Percentiles rank a stretch among this genome's conserved stretches.
phyloP scores from a whole-genome alignment of 495 filamentous ascomycete species.

The Elasticomyces elasticus region DNA sequence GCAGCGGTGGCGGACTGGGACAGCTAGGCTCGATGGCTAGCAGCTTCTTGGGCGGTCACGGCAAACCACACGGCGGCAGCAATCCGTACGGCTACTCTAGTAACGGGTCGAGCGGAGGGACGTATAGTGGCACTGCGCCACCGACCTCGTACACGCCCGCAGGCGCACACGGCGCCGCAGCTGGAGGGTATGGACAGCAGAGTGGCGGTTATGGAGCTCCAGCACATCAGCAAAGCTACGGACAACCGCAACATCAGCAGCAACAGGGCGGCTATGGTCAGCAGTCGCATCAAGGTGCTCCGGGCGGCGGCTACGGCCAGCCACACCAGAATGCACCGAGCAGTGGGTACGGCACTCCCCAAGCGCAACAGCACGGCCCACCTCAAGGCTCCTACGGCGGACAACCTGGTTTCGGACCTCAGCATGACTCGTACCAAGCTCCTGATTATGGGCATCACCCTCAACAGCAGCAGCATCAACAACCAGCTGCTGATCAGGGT shows the following conservation, averaged over 20 bases:
- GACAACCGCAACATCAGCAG: slow-evolving; percentile 2
- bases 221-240: slow-evolving; percentile 10
- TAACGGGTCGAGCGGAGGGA: slow-evolving; percentile 2
- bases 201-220: neutral
- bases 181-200: slow-evolving; percentile 2
- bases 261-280: slow-evolving; percentile 8
- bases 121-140: slow-evolving; percentile 13
- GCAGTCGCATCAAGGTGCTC: slow-evolving; percentile 4
- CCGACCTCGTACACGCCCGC: slow-evolving; percentile 4
- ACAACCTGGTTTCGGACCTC: slow-evolving; percentile 3
- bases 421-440: slow-evolving; percentile 12
- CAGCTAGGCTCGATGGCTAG: slow-evolving; percentile 21
- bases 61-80: slow-evolving; percentile 7
- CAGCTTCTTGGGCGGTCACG: slow-evolving; percentile 20
- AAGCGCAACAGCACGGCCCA: slow-evolving; percentile 8
- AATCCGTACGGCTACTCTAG: slow-evolving; percentile 16
- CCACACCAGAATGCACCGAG: slow-evolving; percentile 13
- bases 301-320: no score
- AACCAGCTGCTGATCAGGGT: neutral
- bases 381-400: slow-evolving; percentile 30
- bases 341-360: neutral
- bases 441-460: slow-evolving; percentile 9
- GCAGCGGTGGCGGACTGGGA: slow-evolving; percentile 10
- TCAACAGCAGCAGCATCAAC: slow-evolving; percentile 7
- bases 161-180: neutral